Evolutionary conservation across 2,329 filamentous ascomycete species (phyloP).

Genomic region (Verticillium alfalfae): DNA sequence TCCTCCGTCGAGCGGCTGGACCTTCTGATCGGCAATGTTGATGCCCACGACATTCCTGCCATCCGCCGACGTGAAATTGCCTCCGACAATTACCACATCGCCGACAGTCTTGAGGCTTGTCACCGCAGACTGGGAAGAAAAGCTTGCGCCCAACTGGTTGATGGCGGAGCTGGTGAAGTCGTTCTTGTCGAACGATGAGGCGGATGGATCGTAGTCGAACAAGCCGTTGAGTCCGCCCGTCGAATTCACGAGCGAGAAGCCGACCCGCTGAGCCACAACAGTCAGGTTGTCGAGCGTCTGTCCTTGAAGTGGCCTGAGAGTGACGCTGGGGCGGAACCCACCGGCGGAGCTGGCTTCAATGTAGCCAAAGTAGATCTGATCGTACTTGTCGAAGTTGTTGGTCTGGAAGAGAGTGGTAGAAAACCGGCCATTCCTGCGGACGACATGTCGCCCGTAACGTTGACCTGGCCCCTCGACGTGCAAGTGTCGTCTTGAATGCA

Average conservation of each 20-base stretch:
- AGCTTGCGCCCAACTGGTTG: conserved; percentile 67
- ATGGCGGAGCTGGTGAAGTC: conserved; percentile 69
- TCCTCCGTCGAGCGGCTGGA: conserved; percentile 62
- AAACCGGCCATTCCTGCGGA: conserved; percentile 39
- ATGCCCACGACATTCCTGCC: conserved; percentile 76
- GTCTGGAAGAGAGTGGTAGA: conserved; percentile 73
- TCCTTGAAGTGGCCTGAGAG: conserved; percentile 62
- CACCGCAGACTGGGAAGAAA: conserved; percentile 63
- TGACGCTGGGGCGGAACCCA: conserved; percentile 76
- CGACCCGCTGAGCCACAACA: conserved; percentile 84
- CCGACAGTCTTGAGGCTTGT: conserved; percentile 60
- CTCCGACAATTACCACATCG: conserved; percentile 68
- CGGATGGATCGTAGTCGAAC: conserved; percentile 76
- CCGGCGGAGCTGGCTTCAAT: conserved; percentile 65
- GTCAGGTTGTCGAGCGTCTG: conserved; percentile 60
- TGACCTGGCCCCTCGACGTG: conserved; percentile 69
- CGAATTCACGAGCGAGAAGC: conserved; percentile 68
- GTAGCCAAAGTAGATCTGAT: conserved; percentile 80
- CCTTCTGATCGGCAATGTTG: conserved; percentile 53
- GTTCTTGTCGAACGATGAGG: conserved; percentile 49
- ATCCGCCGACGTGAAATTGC: conserved; percentile 69
- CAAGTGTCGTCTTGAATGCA: conserved; percentile 79
- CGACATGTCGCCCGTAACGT: conserved; percentile 70
- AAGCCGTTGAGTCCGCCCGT: conserved; percentile 82
- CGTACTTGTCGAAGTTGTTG: conserved; percentile 95